A percentile compares a stretch with the other conserved stretches of the same genome.
Conservation (phyloP, 2,329 filamentous ascomycete species). For the Leptographium procerum region DNA sequence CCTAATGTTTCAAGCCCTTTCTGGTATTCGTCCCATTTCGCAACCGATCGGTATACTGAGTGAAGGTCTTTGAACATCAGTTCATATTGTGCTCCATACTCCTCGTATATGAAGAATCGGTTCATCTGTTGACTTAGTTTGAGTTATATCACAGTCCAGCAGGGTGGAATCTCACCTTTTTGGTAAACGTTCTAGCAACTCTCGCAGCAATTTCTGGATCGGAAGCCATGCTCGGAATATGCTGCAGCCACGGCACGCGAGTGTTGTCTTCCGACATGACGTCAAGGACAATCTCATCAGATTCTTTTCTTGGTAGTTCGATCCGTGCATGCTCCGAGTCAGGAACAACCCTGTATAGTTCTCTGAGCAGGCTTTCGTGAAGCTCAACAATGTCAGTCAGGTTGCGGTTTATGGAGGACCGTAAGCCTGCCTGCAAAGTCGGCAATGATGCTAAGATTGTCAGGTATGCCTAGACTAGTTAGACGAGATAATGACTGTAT, state of each 20-base stretch:
- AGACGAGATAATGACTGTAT: not conserved
- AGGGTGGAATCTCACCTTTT: constrained; percentile 32
- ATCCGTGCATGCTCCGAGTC: constrained; percentile 50
- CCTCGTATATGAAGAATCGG: constrained; percentile 77
- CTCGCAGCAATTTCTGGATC: constrained; percentile 49
- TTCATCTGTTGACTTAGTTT: constrained; percentile 45
- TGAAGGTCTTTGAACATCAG: constrained; percentile 70
- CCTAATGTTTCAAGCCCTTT: constrained; percentile 76
- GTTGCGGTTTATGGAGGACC: constrained; percentile 67
- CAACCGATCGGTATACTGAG: constrained; percentile 54
- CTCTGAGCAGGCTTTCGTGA: constrained; percentile 69
- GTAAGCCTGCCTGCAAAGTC: constrained; percentile 48
- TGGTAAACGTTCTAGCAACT: constrained; percentile 48
- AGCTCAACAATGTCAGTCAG: constrained; percentile 69
- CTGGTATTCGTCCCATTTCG: constrained; percentile 70
- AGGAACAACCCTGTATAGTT: constrained; percentile 61
- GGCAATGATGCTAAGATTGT: constrained; percentile 64
- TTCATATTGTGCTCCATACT: constrained; percentile 85
- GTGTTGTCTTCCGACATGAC: constrained; percentile 25
- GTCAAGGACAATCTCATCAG: not conserved
- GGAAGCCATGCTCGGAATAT: constrained; percentile 39
- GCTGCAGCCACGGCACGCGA: constrained; percentile 30
- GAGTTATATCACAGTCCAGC: not conserved
- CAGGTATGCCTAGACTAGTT: constrained; percentile 50
- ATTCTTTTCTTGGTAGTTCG: constrained; percentile 17